A percentile compares a stretch with the other conserved stretches of the same genome.
These are phyloP conservation scores for Diaporthe destruens DNA, from an alignment of 2,329 filamentous ascomycete species.

Conservation along the genomic window DNA sequence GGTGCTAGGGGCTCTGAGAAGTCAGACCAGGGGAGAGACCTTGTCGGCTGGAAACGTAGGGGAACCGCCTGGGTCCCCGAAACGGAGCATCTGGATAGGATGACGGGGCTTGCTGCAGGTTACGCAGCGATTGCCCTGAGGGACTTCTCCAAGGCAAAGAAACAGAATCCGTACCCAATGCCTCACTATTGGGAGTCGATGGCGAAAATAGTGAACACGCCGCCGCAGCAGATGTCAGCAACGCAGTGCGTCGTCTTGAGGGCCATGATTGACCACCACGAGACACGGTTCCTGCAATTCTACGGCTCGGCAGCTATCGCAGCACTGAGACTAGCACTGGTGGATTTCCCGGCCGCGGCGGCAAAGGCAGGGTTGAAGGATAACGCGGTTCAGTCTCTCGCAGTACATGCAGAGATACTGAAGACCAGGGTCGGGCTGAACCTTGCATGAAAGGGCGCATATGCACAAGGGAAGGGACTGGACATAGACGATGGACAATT, in stretches of 20 bases:
- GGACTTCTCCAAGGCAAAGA: slow-evolving; percentile 79
- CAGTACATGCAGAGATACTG: slow-evolving; percentile 67
- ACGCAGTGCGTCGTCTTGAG: slow-evolving; percentile 80
- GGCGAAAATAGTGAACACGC: slow-evolving; percentile 81
- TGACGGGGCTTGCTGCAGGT: slow-evolving; percentile 86
- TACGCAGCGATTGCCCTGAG: slow-evolving; percentile 86
- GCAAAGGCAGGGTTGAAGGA: slow-evolving; percentile 54
- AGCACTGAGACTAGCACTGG: slow-evolving; percentile 75
- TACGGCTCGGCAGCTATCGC: slow-evolving; percentile 84
- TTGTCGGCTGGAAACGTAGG: slow-evolving; percentile 81
- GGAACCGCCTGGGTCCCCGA: slow-evolving; percentile 72
- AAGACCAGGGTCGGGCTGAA: slow-evolving; percentile 63
- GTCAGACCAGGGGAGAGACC: slow-evolving; percentile 73
- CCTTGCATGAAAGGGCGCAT: slow-evolving; percentile 50
- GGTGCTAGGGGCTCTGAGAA: slow-evolving; percentile 83
- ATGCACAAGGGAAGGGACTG: not conserved
- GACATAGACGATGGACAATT: slow-evolving; percentile 2
- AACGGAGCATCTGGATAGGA: slow-evolving; percentile 82
- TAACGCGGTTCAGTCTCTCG: slow-evolving; percentile 63
- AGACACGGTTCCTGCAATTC: slow-evolving; percentile 81
- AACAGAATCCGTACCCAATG: slow-evolving; percentile 81
- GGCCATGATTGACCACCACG: slow-evolving; percentile 78
- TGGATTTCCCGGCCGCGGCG: slow-evolving; percentile 77
- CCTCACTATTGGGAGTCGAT: slow-evolving; percentile 86
- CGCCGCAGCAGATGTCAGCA: slow-evolving; percentile 74